These are phyloP conservation scores for Sclerospora graminicola DNA, from an alignment of 352 stramenopile genomes.

Conservation along the genomic window DNA sequence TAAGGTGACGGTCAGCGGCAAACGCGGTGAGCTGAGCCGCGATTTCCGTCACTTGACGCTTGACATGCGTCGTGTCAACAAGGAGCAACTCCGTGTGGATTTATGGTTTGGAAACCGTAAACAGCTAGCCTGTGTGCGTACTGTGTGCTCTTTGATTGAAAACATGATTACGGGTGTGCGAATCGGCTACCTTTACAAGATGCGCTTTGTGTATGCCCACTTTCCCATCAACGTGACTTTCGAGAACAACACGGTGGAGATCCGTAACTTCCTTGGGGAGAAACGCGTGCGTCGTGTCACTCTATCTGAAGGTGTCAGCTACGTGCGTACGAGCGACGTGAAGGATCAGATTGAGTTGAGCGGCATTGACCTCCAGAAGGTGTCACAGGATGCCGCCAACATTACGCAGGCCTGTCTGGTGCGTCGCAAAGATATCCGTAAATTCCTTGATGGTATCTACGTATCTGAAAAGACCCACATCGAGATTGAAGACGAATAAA, in stretches of 20 bases:
- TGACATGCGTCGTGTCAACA: slow-evolving; percentile 89
- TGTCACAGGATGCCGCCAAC: slow-evolving; percentile 88
- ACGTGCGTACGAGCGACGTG: slow-evolving; percentile 92
- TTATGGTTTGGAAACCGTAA: slow-evolving; percentile 99
- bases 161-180: slow-evolving; percentile 99
- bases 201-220: slow-evolving; percentile 99
- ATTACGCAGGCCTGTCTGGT: slow-evolving; percentile 82
- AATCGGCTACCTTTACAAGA: slow-evolving; percentile 98
- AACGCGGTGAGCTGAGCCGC: slow-evolving; percentile 90
- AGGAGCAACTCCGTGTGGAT: slow-evolving; percentile 92
- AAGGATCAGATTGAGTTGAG: slow-evolving; percentile 99
- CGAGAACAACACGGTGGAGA: slow-evolving; percentile 91
- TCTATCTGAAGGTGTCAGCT: slow-evolving; percentile 90
- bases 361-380: slow-evolving; percentile 96
- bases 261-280: slow-evolving; percentile 99
- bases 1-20: slow-evolving; percentile 93
- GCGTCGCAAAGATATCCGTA: slow-evolving; percentile 95
- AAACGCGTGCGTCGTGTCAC: slow-evolving; percentile 95
- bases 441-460: slow-evolving; percentile 99
- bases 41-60: slow-evolving; percentile 97
- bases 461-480: slow-evolving; percentile 94
- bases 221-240: slow-evolving; percentile 99
- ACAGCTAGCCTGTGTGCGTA: slow-evolving; percentile 96
- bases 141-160: slow-evolving; percentile 97
- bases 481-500: slow-evolving; percentile 55